Percentiles rank a stretch among this genome's conserved stretches.
phyloP scores from a whole-genome alignment of 495 filamentous ascomycete species.

The Daldinia grandis region DNA sequence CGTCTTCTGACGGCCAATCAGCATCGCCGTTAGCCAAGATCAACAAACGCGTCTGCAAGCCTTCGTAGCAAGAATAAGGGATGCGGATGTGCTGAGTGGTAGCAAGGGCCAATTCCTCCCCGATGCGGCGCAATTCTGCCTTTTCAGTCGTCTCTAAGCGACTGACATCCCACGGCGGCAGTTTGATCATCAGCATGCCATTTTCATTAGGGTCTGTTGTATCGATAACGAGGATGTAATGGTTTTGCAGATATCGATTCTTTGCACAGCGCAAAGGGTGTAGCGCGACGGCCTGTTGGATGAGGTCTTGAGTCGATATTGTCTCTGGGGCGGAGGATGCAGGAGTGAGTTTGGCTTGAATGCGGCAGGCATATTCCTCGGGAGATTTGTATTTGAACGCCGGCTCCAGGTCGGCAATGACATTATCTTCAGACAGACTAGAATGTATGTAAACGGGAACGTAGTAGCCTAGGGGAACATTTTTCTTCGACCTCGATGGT shows the following conservation, averaged over 20 bases:
- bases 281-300: not conserved
- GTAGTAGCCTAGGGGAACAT: not conserved
- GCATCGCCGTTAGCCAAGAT: not conserved
- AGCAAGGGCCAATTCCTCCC: not conserved
- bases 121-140: not conserved
- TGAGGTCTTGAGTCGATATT: not conserved
- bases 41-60: not conserved
- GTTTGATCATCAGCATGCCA: not conserved
- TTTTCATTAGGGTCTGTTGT: not conserved
- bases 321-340: not conserved
- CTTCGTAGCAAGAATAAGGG: not conserved
- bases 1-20: slow-evolving; percentile 12
- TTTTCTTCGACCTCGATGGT: not conserved
- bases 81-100: not conserved
- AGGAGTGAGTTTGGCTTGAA: not conserved
- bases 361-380: not conserved
- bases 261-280: not conserved
- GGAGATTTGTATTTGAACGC: not conserved
- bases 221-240: not conserved
- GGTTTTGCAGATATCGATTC: not conserved
- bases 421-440: not conserved
- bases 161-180: not conserved
- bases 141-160: not conserved
- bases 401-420: not conserved
- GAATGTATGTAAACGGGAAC: not conserved